Evolutionary conservation across 2,329 filamentous ascomycete genomes (phyloP).

Genomic region (Ophiostoma tasmaniense): DNA sequence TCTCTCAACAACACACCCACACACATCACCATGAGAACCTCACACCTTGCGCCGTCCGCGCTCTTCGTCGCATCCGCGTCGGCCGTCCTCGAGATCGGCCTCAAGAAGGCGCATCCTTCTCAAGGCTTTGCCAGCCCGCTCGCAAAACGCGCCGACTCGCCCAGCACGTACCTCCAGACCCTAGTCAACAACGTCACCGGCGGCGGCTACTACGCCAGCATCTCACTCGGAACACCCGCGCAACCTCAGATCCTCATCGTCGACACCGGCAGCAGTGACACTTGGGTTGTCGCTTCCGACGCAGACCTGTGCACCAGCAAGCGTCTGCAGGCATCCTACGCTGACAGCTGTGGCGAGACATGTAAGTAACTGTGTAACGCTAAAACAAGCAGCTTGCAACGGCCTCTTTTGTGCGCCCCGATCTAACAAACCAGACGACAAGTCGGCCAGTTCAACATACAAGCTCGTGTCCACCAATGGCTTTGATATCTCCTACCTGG

Average conservation of each 20-base stretch:
- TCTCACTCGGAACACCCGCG: constrained; percentile 50
- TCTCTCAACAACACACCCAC: background rate
- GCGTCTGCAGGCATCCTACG: constrained; percentile 29
- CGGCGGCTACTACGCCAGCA: constrained; percentile 48
- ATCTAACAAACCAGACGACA: constrained; percentile 29
- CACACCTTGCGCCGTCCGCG: constrained; percentile 1
- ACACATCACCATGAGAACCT: background rate
- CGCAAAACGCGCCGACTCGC: constrained; percentile 15
- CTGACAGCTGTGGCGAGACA: constrained; percentile 31
- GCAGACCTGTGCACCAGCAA: constrained; percentile 34
- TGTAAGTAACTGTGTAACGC: constrained; percentile 31
- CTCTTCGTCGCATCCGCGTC: constrained; percentile 13
- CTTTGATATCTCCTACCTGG: constrained; percentile 56
- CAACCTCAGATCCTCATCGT: constrained; percentile 48
- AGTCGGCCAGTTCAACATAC: constrained; percentile 41
- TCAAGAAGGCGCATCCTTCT: constrained; percentile 15
- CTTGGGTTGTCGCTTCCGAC: constrained; percentile 43
- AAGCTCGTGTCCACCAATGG: constrained; percentile 32
- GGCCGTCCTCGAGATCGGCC: constrained; percentile 21
- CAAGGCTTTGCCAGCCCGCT: constrained; percentile 21
- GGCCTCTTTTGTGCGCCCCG: background rate
- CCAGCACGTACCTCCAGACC: constrained; percentile 28
- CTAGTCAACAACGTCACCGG: constrained; percentile 47
- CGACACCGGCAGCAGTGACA: constrained; percentile 56
- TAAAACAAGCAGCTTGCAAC: too few relatives aligned